Evolutionary conservation across 805 yeast species (phyloP).

Genomic region (Candida andamanensis): DNA sequence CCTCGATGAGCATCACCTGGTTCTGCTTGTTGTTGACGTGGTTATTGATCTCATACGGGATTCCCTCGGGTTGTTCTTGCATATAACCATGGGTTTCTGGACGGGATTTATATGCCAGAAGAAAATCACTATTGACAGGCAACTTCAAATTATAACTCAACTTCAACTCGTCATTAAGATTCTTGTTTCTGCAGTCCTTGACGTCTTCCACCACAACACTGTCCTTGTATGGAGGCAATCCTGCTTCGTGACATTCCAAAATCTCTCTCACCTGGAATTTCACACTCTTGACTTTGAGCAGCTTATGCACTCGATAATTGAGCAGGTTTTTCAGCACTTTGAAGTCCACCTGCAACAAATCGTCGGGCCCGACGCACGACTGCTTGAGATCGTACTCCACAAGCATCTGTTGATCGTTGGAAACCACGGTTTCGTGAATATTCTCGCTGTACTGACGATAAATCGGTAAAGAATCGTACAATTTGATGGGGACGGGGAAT

Average conservation of each 20-base stretch:
- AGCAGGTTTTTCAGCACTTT: slow-evolving; percentile 38
- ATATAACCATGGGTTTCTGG: slow-evolving; percentile 1
- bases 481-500: slow-evolving; percentile 51
- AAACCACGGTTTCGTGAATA: slow-evolving; percentile 35
- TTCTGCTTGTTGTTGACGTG: slow-evolving; percentile 18
- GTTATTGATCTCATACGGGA: slow-evolving; percentile 10
- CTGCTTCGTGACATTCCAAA: slow-evolving; percentile 49
- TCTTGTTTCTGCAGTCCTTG: slow-evolving; percentile 18
- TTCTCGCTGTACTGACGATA: slow-evolving; percentile 53
- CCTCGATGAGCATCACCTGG: slow-evolving; percentile 27
- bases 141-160: slow-evolving; percentile 21
- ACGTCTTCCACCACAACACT: slow-evolving; percentile 31
- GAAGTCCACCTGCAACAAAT: slow-evolving; percentile 35
- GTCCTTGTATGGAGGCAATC: slow-evolving; percentile 45
- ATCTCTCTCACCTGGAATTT: slow-evolving; percentile 48
- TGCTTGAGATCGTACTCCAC: slow-evolving; percentile 45
- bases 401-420: slow-evolving; percentile 46
- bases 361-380: slow-evolving; percentile 57
- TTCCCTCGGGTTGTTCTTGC: slow-evolving; percentile 3
- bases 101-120: slow-evolving; percentile 20
- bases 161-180: slow-evolving; percentile 21
- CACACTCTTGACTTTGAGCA: slow-evolving; percentile 39
- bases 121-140: slow-evolving; percentile 34
- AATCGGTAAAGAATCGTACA: slow-evolving; percentile 54
- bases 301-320: slow-evolving; percentile 23